Evolutionary conservation across 495 filamentous ascomycete genomes (phyloP).

Genomic region (Aspergillus homomorphus): DNA sequence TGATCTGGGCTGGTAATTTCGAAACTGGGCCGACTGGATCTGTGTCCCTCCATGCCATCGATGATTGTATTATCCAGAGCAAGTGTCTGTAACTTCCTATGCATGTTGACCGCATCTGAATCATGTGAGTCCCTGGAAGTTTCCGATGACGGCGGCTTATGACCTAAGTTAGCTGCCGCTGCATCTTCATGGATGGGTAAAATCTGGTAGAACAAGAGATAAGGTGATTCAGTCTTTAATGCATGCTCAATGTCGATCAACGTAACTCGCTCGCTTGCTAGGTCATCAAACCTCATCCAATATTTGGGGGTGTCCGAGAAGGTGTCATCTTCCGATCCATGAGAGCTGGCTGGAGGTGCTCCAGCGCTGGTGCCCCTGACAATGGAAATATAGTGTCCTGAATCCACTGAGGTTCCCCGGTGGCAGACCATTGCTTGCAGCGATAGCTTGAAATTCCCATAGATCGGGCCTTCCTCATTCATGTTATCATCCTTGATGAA

Average conservation of each 20-base stretch:
- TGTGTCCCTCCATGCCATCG: conserved; percentile 24
- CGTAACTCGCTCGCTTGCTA: conserved; percentile 66
- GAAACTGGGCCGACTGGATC: conserved; percentile 39
- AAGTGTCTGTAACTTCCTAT: conserved; percentile 18
- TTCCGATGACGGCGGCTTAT: conserved; percentile 56
- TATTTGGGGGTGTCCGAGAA: conserved; percentile 55
- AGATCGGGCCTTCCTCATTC: conserved; percentile 60
- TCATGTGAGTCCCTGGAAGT: conserved; percentile 42
- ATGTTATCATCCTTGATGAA: conserved; percentile 81
- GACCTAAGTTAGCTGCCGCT: conserved; percentile 48
- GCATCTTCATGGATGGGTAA: conserved; percentile 74
- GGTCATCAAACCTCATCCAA: conserved; percentile 91
- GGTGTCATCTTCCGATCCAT: conserved; percentile 42
- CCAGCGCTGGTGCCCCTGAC: conserved; percentile 59
- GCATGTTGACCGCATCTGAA: conserved; percentile 23
- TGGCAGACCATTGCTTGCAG: conserved; percentile 91
- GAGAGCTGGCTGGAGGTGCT: conserved; percentile 46
- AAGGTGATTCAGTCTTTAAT: conserved; percentile 82
- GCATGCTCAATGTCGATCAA: conserved; percentile 74
- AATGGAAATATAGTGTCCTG: conserved; percentile 86
- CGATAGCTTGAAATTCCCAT: conserved; percentile 82
- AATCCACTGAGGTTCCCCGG: conserved; percentile 80
- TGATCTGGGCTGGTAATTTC: conserved; percentile 38
- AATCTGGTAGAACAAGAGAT: conserved; percentile 93
- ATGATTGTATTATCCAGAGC: conserved; percentile 15